phyloP scores from a whole-genome alignment of 2,329 filamentous ascomycete genomes.

The Cryphonectria carpinicola region DNA sequence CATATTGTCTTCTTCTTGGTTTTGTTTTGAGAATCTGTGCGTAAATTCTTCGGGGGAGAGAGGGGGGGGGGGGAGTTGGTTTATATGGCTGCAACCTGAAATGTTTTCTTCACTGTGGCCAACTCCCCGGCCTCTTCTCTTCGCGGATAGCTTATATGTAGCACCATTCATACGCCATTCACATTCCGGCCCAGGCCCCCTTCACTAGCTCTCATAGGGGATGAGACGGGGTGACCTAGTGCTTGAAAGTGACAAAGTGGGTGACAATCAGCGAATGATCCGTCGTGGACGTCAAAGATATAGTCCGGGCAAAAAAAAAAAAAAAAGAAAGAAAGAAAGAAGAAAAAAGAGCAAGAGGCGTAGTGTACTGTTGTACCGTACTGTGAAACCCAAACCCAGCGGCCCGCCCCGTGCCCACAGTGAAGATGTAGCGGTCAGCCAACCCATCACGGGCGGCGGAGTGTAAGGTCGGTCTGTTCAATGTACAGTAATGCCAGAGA shows the following conservation, averaged over 20 bases:
- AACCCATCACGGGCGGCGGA: slow-evolving; percentile 11
- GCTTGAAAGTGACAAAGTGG: neutral
- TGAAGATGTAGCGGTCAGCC: slow-evolving; percentile 11
- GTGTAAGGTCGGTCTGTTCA: neutral
- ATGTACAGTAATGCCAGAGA: neutral
- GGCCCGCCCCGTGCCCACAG: neutral
- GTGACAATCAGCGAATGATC: neutral
- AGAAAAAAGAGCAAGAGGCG: neutral
- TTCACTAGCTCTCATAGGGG: neutral
- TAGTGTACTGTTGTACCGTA: neutral
- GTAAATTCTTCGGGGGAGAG: neutral
- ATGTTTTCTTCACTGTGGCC: neutral
- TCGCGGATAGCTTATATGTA: neutral
- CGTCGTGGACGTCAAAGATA: neutral
- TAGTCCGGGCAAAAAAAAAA: neutral
- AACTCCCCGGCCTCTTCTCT: neutral
- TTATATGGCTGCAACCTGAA: neutral
- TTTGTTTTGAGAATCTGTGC: neutral
- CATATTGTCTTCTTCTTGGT: slow-evolving; percentile 36
- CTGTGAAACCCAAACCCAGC: neutral
- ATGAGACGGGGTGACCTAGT: neutral
- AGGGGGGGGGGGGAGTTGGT: neutral
- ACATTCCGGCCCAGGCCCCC: neutral
- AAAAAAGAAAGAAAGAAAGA: neutral
- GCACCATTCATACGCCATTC: neutral